Evolutionary conservation across 345 rosid species (phyloP).

Genomic region (Diplotaxis tenuifolia): DNA sequence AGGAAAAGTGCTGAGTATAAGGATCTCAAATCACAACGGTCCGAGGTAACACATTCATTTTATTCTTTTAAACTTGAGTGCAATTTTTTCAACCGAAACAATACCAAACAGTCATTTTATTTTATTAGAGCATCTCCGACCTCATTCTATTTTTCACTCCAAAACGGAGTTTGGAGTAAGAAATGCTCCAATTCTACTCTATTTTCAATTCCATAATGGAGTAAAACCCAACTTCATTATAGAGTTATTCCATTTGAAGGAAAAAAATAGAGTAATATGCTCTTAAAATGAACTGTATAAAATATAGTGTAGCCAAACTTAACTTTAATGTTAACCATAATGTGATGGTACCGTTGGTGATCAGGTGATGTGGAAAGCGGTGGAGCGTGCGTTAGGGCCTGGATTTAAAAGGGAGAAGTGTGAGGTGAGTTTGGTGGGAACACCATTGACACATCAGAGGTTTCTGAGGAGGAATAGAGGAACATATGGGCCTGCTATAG

Average conservation of each 20-base stretch:
- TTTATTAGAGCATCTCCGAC: neutral
- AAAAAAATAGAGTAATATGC: no score
- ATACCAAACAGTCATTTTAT: neutral
- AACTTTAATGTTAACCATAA: neutral
- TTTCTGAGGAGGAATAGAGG: constrained; percentile 82
- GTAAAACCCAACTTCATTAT: no score
- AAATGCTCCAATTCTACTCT: no score
- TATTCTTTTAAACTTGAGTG: neutral
- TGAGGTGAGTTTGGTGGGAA: constrained; percentile 79
- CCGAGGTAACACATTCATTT: constrained; percentile 57
- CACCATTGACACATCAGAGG: constrained; percentile 78
- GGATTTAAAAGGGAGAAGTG: constrained; percentile 76
- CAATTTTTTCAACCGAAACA: neutral
- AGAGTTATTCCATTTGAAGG: no score
- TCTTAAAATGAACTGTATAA: no score
- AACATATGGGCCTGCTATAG: constrained; percentile 81
- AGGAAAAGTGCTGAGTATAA: constrained; percentile 69
- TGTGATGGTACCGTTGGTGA: neutral
- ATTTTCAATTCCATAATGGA: no score
- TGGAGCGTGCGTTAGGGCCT: constrained; percentile 75
- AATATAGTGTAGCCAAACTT: neutral
- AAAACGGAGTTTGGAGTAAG: no score
- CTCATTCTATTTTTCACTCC: neutral
- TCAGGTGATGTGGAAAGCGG: constrained; percentile 89
- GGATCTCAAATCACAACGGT: constrained; percentile 73